Evolutionary conservation across 345 rosid species (phyloP).

Genomic region (Aquilaria sinensis): DNA sequence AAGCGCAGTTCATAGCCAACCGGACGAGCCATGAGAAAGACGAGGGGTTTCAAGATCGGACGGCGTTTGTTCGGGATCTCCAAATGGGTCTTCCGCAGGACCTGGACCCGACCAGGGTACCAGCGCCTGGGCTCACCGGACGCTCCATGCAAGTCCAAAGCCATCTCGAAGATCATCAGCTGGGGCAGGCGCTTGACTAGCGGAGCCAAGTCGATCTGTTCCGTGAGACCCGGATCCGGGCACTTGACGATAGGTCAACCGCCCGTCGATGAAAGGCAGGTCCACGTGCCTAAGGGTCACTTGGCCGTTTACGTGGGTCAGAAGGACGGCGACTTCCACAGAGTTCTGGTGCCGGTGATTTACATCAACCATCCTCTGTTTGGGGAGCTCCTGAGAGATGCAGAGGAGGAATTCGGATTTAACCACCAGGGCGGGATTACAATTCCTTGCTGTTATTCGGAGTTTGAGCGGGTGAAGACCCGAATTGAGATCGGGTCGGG

Average conservation of each 20-base stretch:
- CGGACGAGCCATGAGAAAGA: slow-evolving; percentile 31
- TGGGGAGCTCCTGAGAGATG: slow-evolving; percentile 61
- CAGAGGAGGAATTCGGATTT: slow-evolving; percentile 82
- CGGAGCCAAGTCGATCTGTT: slow-evolving; percentile 41
- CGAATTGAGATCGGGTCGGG: slow-evolving; percentile 52
- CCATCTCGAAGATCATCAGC: slow-evolving; percentile 40
- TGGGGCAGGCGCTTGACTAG: slow-evolving; percentile 61
- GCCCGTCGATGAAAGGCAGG: slow-evolving; percentile 20
- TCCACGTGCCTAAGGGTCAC: slow-evolving; percentile 65
- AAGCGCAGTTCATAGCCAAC: not conserved
- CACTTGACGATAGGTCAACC: slow-evolving; percentile 30
- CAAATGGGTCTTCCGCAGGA: slow-evolving; percentile 38
- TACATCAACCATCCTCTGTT: slow-evolving; percentile 93
- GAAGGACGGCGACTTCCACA: slow-evolving; percentile 58
- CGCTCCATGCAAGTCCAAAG: slow-evolving; percentile 18
- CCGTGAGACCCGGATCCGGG: slow-evolving; percentile 28
- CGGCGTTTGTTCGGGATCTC: slow-evolving; percentile 45
- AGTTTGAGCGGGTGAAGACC: slow-evolving; percentile 75
- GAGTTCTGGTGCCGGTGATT: slow-evolving; percentile 83
- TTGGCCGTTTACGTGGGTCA: slow-evolving; percentile 83
- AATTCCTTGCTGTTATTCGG: slow-evolving; percentile 82
- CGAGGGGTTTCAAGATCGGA: slow-evolving; percentile 60
- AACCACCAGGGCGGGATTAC: slow-evolving; percentile 81
- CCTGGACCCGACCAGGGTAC: slow-evolving; percentile 27
- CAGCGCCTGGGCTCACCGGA: slow-evolving; percentile 16